Base-by-base conservation (phyloP, 208 protist genomes). In the Leishmania tropica region DNA sequence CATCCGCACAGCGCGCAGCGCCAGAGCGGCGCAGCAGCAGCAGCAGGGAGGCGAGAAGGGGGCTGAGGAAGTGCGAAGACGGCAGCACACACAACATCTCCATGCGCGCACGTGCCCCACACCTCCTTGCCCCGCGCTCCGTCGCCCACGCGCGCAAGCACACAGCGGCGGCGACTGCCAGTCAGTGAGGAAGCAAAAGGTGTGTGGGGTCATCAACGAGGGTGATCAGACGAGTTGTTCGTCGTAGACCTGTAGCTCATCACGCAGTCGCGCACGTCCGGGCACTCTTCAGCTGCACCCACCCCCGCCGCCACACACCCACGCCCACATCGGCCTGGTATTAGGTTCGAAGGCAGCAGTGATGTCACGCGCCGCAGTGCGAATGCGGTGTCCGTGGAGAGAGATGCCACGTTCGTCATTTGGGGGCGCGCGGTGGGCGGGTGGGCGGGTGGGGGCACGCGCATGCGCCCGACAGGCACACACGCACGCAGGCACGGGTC, bases 121-220 rank as follows among this genome's bases (percentile, higher is more conserved):
- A n/a, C n/a, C n/a, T n/a, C n/a, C n/a, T n/a, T n/a, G n/a, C n/a
- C n/a, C n/a, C n/a, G n/a, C n/a, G n/a, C n/a, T n/a, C n/a, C n/a
- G n/a, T n/a, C n/a, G n/a, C n/a, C n/a, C n/a, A n/a, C n/a, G n/a
- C n/a, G n/a, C n/a, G n/a, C n/a, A n/a, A n/a, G n/a, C n/a, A n/a
- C n/a, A n/a, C n/a, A n/a, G n/a, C n/a, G n/a, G n/a, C n/a, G n/a
- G n/a, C n/a, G n/a, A n/a, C n/a, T n/a, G n/a, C n/a, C n/a, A n/a
- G n/a, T n/a, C n/a, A n/a, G 80, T 83, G 80, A 83, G 80, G 80
- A 83, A 83, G 80, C 80, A 83, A 83, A 83, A 83, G 80, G 68
- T 72, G 65, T 83, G 53, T 78, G 60, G 21, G 53, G 42, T 83
- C 80, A 68, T 83, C 80, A 83, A 75, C 54, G 75, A 60, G 48